Base-by-base conservation (phyloP, 73 alveolate genomes). In the Symbiodinium natans region DNA sequence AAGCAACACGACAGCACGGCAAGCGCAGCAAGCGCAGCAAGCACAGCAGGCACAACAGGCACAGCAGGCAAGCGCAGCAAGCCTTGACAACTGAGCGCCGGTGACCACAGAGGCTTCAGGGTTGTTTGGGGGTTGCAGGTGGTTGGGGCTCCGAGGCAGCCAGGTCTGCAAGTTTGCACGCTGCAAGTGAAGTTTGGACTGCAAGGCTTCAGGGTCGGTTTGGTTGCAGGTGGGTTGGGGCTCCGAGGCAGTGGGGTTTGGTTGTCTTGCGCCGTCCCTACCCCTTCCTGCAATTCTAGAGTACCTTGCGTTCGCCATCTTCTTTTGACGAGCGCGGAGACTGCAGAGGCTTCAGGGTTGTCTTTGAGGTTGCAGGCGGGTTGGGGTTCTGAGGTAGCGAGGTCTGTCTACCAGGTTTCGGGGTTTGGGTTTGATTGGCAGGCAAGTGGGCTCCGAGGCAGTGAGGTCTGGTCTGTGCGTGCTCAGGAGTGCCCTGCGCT, bases 381-480 rank as follows among this genome's bases (percentile, higher is more conserved):
- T 59, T 59, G 75, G 75, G 75, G 23, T 48, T 17, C 17, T 8
- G 17, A 17, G 63, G 5, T 19, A 25, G 34, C 34, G 33, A 25
- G 75, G 27, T 59, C 33, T 59, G 75, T 25, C 75, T 59, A n/a
- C 75, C 27, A 59, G 75, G 75, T 59, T 59, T 59, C 75, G 75
- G 75, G 75, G 75, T 59, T 59, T 59, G 75, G 75, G 75, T 59
- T 43, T 43, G 56, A 43, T 43, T 43, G 56, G 56, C 56, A 43
- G 56, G 56, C 75, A 59, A 59, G 75, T 59, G 75, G 75, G 75
- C 75, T 59, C 75, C 75, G 75, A 59, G 75, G 75, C 75, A 59
- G 75, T 59, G 75, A 59, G 75, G 75, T 59, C 33, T 59, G 75
- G 75, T 59, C 75, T 59, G 56, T 43, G 75, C 75, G 75, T 59